These are phyloP conservation scores for Gastrodia elata DNA, from an alignment of 106 monocot genomes.

Conservation along the genomic window DNA sequence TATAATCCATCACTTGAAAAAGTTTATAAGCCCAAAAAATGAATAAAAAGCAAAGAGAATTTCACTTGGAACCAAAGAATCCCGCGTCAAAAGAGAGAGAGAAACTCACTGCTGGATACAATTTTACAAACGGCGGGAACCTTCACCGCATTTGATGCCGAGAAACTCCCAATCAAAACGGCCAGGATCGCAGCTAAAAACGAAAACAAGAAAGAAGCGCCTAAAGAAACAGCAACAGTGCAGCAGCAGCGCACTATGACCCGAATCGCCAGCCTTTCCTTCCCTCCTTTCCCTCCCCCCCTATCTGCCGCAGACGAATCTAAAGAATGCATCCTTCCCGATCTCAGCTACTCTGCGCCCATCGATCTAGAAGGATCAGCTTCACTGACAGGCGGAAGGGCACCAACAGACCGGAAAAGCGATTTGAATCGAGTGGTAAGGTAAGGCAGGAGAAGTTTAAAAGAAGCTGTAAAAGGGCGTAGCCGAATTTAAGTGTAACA, in stretches of 20 bases:
- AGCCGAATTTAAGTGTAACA: too few relatives aligned
- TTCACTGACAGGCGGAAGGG: not conserved
- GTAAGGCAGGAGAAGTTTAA: not conserved
- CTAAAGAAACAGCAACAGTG: conserved; percentile 26
- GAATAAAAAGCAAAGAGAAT: not conserved
- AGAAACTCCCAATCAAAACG: conserved; percentile 39
- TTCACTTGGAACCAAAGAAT: conserved; percentile 4
- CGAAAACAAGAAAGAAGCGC: conserved; percentile 40
- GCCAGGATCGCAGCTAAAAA: conserved; percentile 48
- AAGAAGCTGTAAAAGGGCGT: too few relatives aligned
- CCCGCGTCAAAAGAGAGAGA: not conserved
- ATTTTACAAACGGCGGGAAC: conserved; percentile 60
- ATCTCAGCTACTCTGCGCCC: conserved; percentile 4
- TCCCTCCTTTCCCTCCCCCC: conserved; percentile 6
- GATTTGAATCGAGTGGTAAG: not conserved
- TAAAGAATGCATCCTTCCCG: not conserved
- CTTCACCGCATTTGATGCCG: conserved; percentile 34
- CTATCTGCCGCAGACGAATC: not conserved
- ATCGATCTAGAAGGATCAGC: not conserved
- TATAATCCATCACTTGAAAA: not conserved
- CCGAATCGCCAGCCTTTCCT: not conserved
- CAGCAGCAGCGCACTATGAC: conserved; percentile 36
- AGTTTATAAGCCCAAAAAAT: not conserved
- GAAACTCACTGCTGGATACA: conserved; percentile 77
- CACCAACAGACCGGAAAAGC: not conserved